Percentiles rank a stretch among this genome's conserved stretches.
Conservation (phyloP, 345 rosid species). For the Citrus glauca region DNA sequence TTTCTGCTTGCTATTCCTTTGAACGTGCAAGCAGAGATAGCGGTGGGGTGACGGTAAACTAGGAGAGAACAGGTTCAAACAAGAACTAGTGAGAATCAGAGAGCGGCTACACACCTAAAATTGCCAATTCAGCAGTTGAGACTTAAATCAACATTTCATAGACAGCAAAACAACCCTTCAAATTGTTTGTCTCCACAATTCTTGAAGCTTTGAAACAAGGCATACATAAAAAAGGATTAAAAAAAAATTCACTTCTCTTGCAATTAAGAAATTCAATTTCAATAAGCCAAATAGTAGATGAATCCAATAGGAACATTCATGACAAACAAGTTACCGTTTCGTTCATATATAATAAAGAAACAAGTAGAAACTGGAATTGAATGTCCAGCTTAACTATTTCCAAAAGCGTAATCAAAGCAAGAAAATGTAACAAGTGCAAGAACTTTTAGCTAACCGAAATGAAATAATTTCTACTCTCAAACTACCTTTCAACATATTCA, state of each 20-base stretch:
- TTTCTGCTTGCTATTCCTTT: no score
- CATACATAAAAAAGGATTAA: neutral
- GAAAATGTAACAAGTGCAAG: neutral
- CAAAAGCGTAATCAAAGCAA: neutral
- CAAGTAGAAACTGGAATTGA: neutral
- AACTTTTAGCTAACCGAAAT: neutral
- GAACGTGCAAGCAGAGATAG: neutral
- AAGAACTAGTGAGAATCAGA: neutral
- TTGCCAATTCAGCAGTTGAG: neutral
- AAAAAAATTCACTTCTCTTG: neutral
- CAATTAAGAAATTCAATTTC: neutral
- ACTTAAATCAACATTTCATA: neutral
- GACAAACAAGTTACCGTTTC: neutral
- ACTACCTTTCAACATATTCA: neutral
- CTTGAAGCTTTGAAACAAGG: neutral
- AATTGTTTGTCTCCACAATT: neutral
- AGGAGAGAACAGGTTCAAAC: neutral
- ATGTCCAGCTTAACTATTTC: neutral
- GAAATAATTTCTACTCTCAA: neutral
- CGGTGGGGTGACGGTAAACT: neutral
- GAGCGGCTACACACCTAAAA: neutral
- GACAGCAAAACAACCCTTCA: neutral
- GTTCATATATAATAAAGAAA: neutral
- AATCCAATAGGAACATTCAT: neutral
- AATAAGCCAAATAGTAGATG: neutral